Base-by-base conservation (phyloP, 495 filamentous ascomycete genomes). In the Hypomontagnella monticulosa region DNA sequence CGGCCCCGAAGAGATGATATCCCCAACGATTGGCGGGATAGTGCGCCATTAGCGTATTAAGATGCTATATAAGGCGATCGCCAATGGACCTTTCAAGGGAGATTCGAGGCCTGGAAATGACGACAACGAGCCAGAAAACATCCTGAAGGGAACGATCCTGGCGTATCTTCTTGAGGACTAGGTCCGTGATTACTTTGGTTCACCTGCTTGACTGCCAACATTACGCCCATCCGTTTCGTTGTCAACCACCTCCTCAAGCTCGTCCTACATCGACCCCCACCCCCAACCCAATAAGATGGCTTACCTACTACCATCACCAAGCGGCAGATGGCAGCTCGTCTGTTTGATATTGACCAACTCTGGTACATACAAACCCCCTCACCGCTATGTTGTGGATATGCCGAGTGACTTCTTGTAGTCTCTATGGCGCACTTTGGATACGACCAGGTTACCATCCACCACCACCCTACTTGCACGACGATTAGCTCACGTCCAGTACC, bases 381-480 rank as follows among this genome's bases (percentile, higher is more conserved):
- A 69, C 56, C 59, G 66, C 66, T 49, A 64, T 49, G 44, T 52
- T 42, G 37, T 52, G 56, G 40, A 43, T 55, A 56, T 44, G 37
- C 14, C 41, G 54, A 61, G 44, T 69, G 55, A 61, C 55, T 52
- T 61, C 34, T 61, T 23, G 20, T 46, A 67, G 70, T 72, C 14
- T 76, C 70, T 16, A 67, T 73, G 70, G 72, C 72, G 12, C 71
- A 72, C 57, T 74, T 74, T 46, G 73, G 72, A 34, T 74, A 76
- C 36, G 72, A 74, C 54, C 70, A 76, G 65, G 69, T 63, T 51
- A 37, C 18, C 27, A 46, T 34, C 43, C 40, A 44, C 60, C 49
- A 44, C 43, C 49, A 9, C 55, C 33, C 15, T 59, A 19, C 34
- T 57, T 36, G 23, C 23, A 27, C 23, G 38, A 43, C 32, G 50